Evolutionary conservation across 306 rosid species (phyloP), one percentile per base, ranked within the genome.

Genomic region (Citrullus colocynthis): DNA sequence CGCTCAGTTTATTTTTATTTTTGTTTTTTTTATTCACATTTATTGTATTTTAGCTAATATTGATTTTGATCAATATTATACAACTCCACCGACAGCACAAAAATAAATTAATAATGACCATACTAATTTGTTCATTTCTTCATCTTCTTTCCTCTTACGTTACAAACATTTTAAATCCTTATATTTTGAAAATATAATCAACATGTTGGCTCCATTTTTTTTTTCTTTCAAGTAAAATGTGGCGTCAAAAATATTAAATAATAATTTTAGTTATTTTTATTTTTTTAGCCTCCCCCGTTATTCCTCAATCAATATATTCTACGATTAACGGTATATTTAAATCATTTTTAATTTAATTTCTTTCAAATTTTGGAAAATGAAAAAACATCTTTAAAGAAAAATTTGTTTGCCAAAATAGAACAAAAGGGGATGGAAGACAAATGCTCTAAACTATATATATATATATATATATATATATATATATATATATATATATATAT

Each of bases 21-120:
- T 28, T 44, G 6, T 13, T n/a, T 28, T 21, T 24, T 48, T 14
- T 41, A 71, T 71, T 71, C 34, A 71, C 34, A 69, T 71, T 48
- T 21, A 6, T 71, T 71, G 51, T 71, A 11, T 67, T 67, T 65
- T 65, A 34, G 1, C 16, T 66, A 21, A 48, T 16, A 37, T 39
- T n/a, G 0, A 39, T 39, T 66, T 17, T 18, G 10, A 36, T 44
- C 0, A 14, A 14, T 36, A 76, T 71, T 59, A 45, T 60, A 57
- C 28, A 51, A 45, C 59, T 39, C 86, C 96, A 89, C 98, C 91
- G 88, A 82, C 88, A 70, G 73, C 56, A 54, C 49, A 48, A 45
- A 64, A 24, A 48, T 71, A 0, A 48, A 13, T 28, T 24, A 48
- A 72, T 72, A 48, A 15, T 24, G 3, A 3, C 58, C 39, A 13